These are phyloP conservation scores for Globisporangium paroecandrum DNA, from an alignment of 352 stramenopile species.

Conservation along the genomic window DNA sequence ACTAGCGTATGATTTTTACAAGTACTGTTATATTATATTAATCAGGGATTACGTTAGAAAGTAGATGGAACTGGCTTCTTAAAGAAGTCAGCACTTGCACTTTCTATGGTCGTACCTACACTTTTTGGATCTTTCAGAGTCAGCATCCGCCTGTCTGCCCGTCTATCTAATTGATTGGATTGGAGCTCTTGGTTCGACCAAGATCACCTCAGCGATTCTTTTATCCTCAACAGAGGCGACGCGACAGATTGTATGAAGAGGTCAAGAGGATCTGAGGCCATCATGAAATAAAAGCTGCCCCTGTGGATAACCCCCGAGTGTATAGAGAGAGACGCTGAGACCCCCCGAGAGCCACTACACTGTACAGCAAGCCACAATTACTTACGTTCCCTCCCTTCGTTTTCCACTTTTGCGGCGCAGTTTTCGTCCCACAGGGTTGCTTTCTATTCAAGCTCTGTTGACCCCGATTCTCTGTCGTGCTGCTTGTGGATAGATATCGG, in stretches of 20 bases:
- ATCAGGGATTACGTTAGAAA: background rate
- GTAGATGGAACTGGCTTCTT: background rate
- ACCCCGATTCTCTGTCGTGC: background rate
- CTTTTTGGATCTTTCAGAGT: background rate
- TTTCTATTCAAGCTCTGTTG: too few relatives aligned
- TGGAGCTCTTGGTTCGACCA: background rate
- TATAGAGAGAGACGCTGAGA: background rate
- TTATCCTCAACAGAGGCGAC: background rate
- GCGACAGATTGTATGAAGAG: background rate
- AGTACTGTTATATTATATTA: background rate
- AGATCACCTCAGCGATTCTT: background rate
- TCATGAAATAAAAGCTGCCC: background rate
- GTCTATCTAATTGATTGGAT: background rate
- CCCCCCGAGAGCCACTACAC: background rate
- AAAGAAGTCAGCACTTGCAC: background rate
- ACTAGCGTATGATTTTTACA: too few relatives aligned
- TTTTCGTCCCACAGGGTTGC: background rate
- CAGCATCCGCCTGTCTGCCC: background rate
- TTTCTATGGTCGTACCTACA: background rate
- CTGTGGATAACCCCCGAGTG: background rate
- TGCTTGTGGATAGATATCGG: background rate
- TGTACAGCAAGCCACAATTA: background rate
- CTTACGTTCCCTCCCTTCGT: background rate
- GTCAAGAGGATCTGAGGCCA: background rate
- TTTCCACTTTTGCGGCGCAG: background rate